Percentiles rank a stretch among this genome's conserved stretches.
Conservation (phyloP, 2,329 filamentous ascomycete species). For the Scleromitrula shiraiana region DNA sequence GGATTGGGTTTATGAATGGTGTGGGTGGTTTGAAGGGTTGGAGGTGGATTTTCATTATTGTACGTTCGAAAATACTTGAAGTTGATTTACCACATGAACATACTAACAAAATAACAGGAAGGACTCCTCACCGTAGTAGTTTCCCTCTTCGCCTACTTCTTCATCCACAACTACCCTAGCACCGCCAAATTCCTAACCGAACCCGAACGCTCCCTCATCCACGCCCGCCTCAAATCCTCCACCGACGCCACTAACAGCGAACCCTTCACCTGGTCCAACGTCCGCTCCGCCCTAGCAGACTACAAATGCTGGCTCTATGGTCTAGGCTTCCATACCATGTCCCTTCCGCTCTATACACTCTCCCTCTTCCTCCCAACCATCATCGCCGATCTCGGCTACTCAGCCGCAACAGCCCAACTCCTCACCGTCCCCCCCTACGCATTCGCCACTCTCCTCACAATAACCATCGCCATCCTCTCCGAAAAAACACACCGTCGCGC, state of each 20-base stretch:
- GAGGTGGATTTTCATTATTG: constrained; percentile 54
- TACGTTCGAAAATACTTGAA: too few species aligned
- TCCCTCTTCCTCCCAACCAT: constrained; percentile 50
- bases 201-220: constrained; percentile 33
- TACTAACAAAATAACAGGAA: constrained; percentile 33
- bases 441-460: constrained; percentile 51
- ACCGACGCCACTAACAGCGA: constrained; percentile 64
- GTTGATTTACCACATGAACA: too few species aligned
- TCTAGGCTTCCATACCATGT: constrained; percentile 64
- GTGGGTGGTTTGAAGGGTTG: constrained; percentile 45
- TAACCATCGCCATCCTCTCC: constrained; percentile 50
- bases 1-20: constrained; percentile 46
- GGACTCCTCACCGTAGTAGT: constrained; percentile 47
- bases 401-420: constrained; percentile 45
- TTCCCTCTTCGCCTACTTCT: constrained; percentile 43
- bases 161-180: constrained; percentile 58
- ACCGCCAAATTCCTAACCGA: constrained; percentile 50
- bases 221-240: constrained; percentile 56
- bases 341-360: constrained; percentile 50
- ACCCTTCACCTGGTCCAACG: constrained; percentile 59
- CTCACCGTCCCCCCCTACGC: constrained; percentile 58
- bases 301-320: constrained; percentile 68
- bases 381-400: constrained; percentile 46
- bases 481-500: constrained; percentile 51
- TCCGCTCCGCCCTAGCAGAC: constrained; percentile 55